These are phyloP conservation scores for Aphanomyces invadans DNA, from an alignment of 352 stramenopile genomes.

Conservation along the genomic window DNA sequence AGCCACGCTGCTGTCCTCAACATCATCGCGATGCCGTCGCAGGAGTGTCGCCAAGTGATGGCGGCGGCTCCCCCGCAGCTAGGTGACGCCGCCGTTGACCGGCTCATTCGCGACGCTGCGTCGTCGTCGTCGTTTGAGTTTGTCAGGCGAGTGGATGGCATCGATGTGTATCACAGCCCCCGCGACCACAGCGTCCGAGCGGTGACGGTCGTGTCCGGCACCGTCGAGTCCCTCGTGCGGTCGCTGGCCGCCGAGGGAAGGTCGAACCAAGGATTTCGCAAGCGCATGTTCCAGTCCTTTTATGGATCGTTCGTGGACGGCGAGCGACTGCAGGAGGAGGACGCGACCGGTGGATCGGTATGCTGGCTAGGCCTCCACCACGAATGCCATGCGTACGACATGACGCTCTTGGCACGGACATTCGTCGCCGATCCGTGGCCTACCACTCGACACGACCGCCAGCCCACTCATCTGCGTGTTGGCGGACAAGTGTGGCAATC, in stretches of 20 bases:
- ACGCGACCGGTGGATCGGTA: not conserved
- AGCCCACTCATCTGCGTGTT: no score
- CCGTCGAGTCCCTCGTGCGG: not conserved
- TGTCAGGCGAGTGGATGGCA: not conserved
- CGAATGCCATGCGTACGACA: not conserved
- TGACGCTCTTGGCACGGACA: not conserved
- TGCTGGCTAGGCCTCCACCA: not conserved
- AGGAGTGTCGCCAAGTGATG: no score
- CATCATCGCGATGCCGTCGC: no score
- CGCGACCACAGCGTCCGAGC: conserved; percentile 2
- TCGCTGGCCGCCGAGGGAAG: not conserved
- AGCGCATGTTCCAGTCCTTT: conserved; percentile 14
- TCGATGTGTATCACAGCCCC: not conserved
- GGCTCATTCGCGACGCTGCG: not conserved
- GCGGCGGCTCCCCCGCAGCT: no score
- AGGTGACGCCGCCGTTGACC: not conserved
- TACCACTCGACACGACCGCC: not conserved
- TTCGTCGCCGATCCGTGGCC: not conserved
- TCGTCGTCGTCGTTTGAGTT: not conserved
- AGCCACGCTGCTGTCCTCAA: no score
- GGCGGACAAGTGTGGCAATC: not conserved
- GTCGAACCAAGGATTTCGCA: conserved; percentile 1
- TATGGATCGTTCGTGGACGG: conserved; percentile 1
- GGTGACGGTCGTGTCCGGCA: conserved; percentile 4
- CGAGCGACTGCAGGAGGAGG: not conserved